A percentile compares a stretch with the other conserved stretches of the same genome.
Conservation (phyloP, 208 protist genomes). For the Crithidia fasciculata region DNA sequence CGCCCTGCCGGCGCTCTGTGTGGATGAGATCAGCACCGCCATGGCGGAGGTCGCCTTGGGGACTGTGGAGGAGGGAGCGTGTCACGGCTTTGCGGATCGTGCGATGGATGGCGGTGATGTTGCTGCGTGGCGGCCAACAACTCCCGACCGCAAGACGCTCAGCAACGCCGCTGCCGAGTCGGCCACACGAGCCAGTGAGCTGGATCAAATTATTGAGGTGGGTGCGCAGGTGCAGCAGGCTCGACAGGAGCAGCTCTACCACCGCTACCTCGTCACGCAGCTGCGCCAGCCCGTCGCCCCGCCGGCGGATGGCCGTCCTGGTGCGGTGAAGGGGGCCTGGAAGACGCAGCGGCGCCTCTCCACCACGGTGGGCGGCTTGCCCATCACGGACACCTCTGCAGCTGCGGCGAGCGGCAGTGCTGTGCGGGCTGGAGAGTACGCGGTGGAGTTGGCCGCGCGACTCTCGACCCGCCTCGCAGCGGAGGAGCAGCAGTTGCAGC, state of each 20-base stretch:
- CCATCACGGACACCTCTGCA: slow-evolving; percentile 1
- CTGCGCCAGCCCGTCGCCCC: slow-evolving; percentile 41
- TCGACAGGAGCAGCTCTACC: slow-evolving; percentile 45
- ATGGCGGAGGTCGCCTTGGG: slow-evolving; percentile 65
- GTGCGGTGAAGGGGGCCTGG: slow-evolving; percentile 30
- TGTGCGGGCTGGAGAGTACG: not conserved
- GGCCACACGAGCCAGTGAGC: slow-evolving; percentile 41
- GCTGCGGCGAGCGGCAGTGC: not conserved
- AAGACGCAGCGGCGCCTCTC: slow-evolving; percentile 36
- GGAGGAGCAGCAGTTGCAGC: slow-evolving; percentile 27
- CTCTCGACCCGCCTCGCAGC: slow-evolving; percentile 27
- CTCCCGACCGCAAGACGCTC: slow-evolving; percentile 52
- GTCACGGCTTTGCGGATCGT: too few species aligned
- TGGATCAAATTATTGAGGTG: slow-evolving; percentile 53
- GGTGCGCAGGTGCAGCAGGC: slow-evolving; percentile 39
- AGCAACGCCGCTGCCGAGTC: slow-evolving; percentile 36
- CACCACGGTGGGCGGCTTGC: slow-evolving; percentile 7
- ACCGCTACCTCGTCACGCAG: slow-evolving; percentile 66
- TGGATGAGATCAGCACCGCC: slow-evolving; percentile 76
- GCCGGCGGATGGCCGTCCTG: slow-evolving; percentile 28
- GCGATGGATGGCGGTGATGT: not conserved
- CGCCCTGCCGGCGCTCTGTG: slow-evolving; percentile 69
- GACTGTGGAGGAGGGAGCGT: not conserved
- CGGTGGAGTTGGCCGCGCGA: slow-evolving; percentile 17
- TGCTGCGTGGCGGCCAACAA: slow-evolving; percentile 45